Percentiles rank a stretch among this genome's conserved stretches.
These are phyloP conservation scores for Halteria grandinella DNA, from an alignment of 73 alveolate genomes.

Conservation along the genomic window DNA sequence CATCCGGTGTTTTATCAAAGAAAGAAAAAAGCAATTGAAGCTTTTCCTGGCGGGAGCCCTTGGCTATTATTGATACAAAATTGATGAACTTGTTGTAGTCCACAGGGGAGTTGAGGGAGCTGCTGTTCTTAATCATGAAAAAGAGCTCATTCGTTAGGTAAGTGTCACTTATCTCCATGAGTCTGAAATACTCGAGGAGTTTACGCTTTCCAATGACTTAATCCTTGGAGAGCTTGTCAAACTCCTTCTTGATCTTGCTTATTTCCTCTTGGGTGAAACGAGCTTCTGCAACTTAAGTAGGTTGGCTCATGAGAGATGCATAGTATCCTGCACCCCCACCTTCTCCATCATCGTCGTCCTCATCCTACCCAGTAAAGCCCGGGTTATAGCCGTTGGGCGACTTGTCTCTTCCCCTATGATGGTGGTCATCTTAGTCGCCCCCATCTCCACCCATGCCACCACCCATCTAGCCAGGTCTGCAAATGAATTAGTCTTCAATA, in stretches of 20 bases:
- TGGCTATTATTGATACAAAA: constrained; percentile 56
- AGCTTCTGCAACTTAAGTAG: constrained; percentile 44
- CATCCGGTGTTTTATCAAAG: constrained; percentile 47
- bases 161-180: constrained; percentile 67
- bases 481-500: too few relatives aligned
- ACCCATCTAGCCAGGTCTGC: constrained; percentile 37
- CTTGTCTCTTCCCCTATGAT: too few relatives aligned
- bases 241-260: constrained; percentile 50
- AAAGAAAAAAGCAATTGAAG: constrained; percentile 43
- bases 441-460: too few relatives aligned
- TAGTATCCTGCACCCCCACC: not conserved
- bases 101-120: constrained; percentile 59
- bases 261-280: constrained; percentile 56
- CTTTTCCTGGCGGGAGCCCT: constrained; percentile 62
- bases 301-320: constrained; percentile 19
- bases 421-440: constrained; percentile 6
- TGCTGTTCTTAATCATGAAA: constrained; percentile 56
- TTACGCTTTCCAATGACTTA: constrained; percentile 66
- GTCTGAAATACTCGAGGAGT: constrained; percentile 51
- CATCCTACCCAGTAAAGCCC: too few relatives aligned
- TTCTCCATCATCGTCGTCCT: constrained; percentile 13
- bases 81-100: constrained; percentile 65
- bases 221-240: constrained; percentile 61
- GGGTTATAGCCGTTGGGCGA: too few relatives aligned
- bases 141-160: constrained; percentile 62